Conservation (phyloP, 352 stramenopile genomes). For the Aphanomyces astaci region DNA sequence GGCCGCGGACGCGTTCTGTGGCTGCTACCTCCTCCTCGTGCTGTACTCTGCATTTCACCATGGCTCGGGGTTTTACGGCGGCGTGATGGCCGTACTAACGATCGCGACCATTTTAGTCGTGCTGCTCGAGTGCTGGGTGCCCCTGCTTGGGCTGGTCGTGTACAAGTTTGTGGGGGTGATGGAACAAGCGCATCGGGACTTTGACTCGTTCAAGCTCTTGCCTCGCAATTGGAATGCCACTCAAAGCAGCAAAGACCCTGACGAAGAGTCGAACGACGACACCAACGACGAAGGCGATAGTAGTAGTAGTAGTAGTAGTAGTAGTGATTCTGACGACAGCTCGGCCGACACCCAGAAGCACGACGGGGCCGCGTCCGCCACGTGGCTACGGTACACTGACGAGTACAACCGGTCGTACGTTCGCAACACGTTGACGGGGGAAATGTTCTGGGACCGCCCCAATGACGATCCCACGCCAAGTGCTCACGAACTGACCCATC, state of each 20-base stretch:
- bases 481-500: background rate
- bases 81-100: constrained; percentile 36
- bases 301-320: constrained; percentile 23
- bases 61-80: constrained; percentile 43
- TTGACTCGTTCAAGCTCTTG: constrained; percentile 45
- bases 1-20: constrained; percentile 38
- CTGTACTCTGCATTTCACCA: constrained; percentile 58
- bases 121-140: constrained; percentile 55
- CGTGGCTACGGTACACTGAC: constrained; percentile 63
- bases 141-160: constrained; percentile 56
- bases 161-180: constrained; percentile 40
- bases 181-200: constrained; percentile 47
- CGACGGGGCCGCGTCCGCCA: constrained; percentile 15
- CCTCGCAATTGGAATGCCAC: constrained; percentile 52
- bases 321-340: constrained; percentile 9
- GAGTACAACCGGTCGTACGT: constrained; percentile 45
- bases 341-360: background rate
- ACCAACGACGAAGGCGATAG: background rate
- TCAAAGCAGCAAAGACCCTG: constrained; percentile 25
- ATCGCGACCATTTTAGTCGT: constrained; percentile 40
- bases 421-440: constrained; percentile 55
- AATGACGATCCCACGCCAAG: background rate
- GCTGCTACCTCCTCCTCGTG: constrained; percentile 60
- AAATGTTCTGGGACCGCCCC: constrained; percentile 62
- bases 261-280: constrained; percentile 22